These are phyloP conservation scores for Yarrowia galli DNA, from an alignment of 1,139 yeast species.

Conservation along the genomic window DNA sequence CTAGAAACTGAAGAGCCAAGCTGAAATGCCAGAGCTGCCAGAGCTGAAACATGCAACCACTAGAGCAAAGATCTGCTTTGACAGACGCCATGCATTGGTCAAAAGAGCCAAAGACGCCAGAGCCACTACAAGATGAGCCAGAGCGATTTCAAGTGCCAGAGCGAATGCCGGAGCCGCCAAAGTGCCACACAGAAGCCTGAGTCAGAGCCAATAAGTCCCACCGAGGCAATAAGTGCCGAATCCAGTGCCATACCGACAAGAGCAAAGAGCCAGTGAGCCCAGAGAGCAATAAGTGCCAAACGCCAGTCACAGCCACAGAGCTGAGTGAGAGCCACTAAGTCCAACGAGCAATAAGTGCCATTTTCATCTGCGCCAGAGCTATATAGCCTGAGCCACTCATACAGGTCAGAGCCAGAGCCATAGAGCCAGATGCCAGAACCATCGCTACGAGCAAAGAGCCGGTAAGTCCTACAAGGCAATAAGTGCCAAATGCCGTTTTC, in stretches of 20 bases:
- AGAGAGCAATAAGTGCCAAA: not conserved
- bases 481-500: too few relatives aligned
- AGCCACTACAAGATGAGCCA: not conserved
- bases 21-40: slow-evolving; percentile 11
- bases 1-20: slow-evolving; percentile 10
- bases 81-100: not conserved
- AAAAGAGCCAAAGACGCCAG: not conserved
- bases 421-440: too few relatives aligned
- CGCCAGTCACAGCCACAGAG: too few relatives aligned
- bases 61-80: slow-evolving; percentile 8
- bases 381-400: too few relatives aligned
- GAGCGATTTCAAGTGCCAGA: too few relatives aligned
- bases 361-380: too few relatives aligned
- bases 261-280: not conserved
- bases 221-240: not conserved
- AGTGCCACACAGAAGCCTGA: not conserved
- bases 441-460: too few relatives aligned
- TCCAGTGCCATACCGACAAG: not conserved
- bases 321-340: not conserved
- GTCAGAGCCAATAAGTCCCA: too few relatives aligned
- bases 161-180: not conserved
- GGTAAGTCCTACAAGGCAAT: too few relatives aligned
- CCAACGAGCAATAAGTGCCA: not conserved
- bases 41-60: not conserved
- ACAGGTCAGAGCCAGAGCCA: too few relatives aligned